phyloP scores from a whole-genome alignment of 2,329 filamentous ascomycete genomes.

The Alternaria panax region DNA sequence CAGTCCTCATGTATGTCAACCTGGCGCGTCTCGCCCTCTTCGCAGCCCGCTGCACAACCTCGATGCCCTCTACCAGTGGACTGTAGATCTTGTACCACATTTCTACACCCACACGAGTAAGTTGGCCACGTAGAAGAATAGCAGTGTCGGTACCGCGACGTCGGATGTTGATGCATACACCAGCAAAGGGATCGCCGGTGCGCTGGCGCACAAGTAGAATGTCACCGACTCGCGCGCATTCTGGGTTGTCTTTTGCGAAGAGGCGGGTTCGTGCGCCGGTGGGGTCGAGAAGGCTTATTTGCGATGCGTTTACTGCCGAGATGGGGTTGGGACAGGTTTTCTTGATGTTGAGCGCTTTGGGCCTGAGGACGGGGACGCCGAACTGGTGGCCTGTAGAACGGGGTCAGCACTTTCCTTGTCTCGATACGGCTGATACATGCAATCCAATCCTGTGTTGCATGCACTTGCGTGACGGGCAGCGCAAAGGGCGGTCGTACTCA shows the following conservation, averaged over 20 bases:
- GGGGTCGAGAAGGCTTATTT: conserved; percentile 81
- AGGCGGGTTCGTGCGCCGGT: conserved; percentile 81
- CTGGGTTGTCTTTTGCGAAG: conserved; percentile 78
- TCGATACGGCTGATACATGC: neutral
- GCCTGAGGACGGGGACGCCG: conserved; percentile 61
- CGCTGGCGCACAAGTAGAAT: conserved; percentile 88
- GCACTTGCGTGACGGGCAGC: neutral
- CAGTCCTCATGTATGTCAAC: conserved; percentile 82
- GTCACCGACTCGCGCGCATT: conserved; percentile 84
- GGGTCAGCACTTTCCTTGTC: conserved; percentile 4
- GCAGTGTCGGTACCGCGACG: conserved; percentile 86
- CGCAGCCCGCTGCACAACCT: conserved; percentile 85
- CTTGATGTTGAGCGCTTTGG: conserved; percentile 61
- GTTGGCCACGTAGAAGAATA: conserved; percentile 82
- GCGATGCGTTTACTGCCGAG: conserved; percentile 68
- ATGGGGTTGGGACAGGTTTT: conserved; percentile 72
- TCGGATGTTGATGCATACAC: conserved; percentile 86
- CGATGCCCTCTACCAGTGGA: conserved; percentile 86
- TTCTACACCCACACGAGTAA: conserved; percentile 88
- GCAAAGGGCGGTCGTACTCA: conserved; percentile 14
- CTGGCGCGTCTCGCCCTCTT: conserved; percentile 87
- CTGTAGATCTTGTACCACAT: conserved; percentile 98
- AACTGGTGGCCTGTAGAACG: conserved; percentile 31
- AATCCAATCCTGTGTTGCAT: neutral
- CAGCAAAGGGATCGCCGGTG: conserved; percentile 87